These are phyloP conservation scores for Petunia hybrid DNA, from an alignment of 305 asterid genomes.

Conservation along the genomic window DNA sequence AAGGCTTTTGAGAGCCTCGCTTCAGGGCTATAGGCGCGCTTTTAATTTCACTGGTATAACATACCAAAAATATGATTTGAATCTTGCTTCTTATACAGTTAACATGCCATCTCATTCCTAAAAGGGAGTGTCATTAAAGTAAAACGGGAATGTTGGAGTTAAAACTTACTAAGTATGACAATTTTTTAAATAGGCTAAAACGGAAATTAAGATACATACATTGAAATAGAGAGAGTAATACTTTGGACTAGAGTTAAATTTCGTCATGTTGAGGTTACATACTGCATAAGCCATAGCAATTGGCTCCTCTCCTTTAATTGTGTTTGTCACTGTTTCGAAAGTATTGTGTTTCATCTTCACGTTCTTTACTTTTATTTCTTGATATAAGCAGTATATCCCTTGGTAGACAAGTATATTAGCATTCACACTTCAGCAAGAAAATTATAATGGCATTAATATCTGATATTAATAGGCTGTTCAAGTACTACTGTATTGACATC, in stretches of 20 bases:
- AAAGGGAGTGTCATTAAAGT: too few relatives aligned
- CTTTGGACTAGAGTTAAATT: background rate
- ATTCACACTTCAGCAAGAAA: background rate
- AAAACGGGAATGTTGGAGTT: too few relatives aligned
- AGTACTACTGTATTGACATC: background rate
- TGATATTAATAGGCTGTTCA: background rate
- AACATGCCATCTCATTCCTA: too few relatives aligned
- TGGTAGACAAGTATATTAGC: background rate
- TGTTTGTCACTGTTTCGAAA: background rate
- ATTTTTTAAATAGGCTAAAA: too few relatives aligned
- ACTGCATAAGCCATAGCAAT: background rate
- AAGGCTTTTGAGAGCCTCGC: too few relatives aligned
- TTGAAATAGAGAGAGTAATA: too few relatives aligned
- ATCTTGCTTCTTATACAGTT: too few relatives aligned
- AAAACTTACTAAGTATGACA: too few relatives aligned
- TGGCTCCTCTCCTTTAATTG: background rate
- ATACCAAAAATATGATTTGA: too few relatives aligned
- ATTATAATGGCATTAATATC: background rate
- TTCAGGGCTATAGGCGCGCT: too few relatives aligned
- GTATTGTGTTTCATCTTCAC: conserved; percentile 2
- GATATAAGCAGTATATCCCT: conserved; percentile 18
- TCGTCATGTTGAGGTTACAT: background rate
- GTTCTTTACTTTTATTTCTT: conserved; percentile 3
- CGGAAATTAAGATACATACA: too few relatives aligned
- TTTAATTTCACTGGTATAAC: too few relatives aligned